Evolutionary conservation across 2,329 filamentous ascomycete genomes (phyloP).

Genomic region (Colletotrichum sp.): DNA sequence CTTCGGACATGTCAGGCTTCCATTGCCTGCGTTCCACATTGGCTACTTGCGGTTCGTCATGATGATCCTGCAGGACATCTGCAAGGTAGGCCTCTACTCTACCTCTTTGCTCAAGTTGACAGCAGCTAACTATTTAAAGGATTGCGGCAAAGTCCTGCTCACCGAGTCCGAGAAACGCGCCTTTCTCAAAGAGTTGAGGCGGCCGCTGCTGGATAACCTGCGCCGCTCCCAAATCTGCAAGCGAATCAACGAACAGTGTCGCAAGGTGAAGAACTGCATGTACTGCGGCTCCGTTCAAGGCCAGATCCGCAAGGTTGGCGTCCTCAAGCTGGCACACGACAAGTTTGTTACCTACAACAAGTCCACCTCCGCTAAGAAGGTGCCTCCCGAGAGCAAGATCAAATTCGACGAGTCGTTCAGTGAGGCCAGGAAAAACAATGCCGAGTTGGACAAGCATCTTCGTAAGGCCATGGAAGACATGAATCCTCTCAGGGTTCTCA

Average conservation of each 20-base stretch:
- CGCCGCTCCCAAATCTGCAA: constrained; percentile 85
- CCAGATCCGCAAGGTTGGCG: constrained; percentile 87
- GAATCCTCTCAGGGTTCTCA: constrained; percentile 86
- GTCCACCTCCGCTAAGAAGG: constrained; percentile 85
- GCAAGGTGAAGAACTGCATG: constrained; percentile 83
- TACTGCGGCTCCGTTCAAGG: constrained; percentile 86
- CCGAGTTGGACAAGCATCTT: constrained; percentile 88
- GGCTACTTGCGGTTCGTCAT: constrained; percentile 95
- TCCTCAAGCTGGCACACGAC: constrained; percentile 94
- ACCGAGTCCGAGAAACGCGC: constrained; percentile 78
- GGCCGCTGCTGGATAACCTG: constrained; percentile 85
- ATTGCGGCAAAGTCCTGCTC: constrained; percentile 84
- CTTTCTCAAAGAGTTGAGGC: constrained; percentile 81
- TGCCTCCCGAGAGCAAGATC: constrained; percentile 80
- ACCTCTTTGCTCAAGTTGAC: neutral
- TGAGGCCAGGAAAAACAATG: constrained; percentile 76
- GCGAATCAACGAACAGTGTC: constrained; percentile 86
- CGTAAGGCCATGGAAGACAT: constrained; percentile 94
- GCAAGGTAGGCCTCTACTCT: constrained; percentile 63
- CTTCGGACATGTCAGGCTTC: constrained; percentile 91
- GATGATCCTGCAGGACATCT: constrained; percentile 91
- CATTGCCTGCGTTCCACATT: constrained; percentile 92
- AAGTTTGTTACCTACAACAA: constrained; percentile 89
- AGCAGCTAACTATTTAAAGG: constrained; percentile 39
- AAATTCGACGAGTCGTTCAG: constrained; percentile 86